Conservation (phyloP, 2,329 filamentous ascomycete species). For the Beauveria sp. region DNA sequence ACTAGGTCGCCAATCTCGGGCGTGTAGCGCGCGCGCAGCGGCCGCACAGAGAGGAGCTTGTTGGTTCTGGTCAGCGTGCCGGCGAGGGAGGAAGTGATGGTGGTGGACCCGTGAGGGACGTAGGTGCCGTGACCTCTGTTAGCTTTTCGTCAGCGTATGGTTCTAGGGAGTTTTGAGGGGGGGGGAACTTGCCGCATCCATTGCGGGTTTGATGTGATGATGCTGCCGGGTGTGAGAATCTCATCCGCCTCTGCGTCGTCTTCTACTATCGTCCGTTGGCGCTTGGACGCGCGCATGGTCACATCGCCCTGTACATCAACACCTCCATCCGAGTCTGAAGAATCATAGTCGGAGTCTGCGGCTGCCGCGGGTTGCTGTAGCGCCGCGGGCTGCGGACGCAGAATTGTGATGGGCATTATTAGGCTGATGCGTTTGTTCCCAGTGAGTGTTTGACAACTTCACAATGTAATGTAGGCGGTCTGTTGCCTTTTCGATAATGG, state of each 20-base stretch:
- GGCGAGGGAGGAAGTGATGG: slow-evolving; percentile 83
- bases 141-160: background rate
- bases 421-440: background rate
- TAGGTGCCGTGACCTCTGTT: slow-evolving; percentile 87
- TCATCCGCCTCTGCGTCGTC: slow-evolving; percentile 28
- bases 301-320: slow-evolving; percentile 38
- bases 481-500: background rate
- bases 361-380: slow-evolving; percentile 17
- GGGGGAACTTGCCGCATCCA: slow-evolving; percentile 86
- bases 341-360: slow-evolving; percentile 26
- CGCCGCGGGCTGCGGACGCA: slow-evolving; percentile 30
- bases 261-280: slow-evolving; percentile 23
- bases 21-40: slow-evolving; percentile 78
- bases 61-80: slow-evolving; percentile 90
- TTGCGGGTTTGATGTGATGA: slow-evolving; percentile 85
- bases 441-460: background rate
- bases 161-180: background rate
- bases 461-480: no score
- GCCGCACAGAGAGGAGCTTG: slow-evolving; percentile 87
- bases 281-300: slow-evolving; percentile 36
- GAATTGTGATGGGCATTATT: slow-evolving; percentile 42
- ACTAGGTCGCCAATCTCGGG: slow-evolving; percentile 96
- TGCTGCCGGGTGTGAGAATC: slow-evolving; percentile 82
- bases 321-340: slow-evolving; percentile 32
- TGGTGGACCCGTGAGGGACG: slow-evolving; percentile 50